These are phyloP conservation scores for Persicaria tinctoria DNA, from an alignment of 148 eudicot species.

Conservation along the genomic window DNA sequence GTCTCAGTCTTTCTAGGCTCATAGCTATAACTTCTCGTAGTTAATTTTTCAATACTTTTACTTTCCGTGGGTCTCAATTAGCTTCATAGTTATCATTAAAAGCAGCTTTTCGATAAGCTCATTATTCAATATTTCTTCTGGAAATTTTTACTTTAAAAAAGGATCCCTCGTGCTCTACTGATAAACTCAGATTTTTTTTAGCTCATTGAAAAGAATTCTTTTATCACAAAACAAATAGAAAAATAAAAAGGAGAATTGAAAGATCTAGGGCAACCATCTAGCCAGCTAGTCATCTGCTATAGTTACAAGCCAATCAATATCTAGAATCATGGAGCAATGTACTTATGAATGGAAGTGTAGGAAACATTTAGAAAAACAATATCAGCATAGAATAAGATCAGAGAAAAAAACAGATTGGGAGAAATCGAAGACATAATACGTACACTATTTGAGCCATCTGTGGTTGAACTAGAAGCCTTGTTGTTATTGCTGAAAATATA, in stretches of 20 bases:
- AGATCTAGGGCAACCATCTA: neutral
- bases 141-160: neutral
- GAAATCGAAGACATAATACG: conserved; percentile 17
- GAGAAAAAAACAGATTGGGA: neutral
- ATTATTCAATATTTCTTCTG: neutral
- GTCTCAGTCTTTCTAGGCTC: neutral
- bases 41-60: neutral
- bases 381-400: neutral
- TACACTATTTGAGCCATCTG: conserved; percentile 50
- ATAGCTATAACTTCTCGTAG: neutral
- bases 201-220: neutral
- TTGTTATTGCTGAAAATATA: conserved; percentile 21
- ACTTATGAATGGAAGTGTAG: neutral
- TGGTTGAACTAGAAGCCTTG: conserved; percentile 20
- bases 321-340: neutral
- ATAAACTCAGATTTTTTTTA: neutral
- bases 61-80: neutral
- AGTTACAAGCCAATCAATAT: neutral
- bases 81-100: neutral
- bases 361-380: neutral
- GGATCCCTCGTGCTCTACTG: neutral
- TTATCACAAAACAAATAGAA: neutral
- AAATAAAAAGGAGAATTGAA: neutral
- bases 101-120: neutral
- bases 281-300: neutral